Evolutionary conservation across 2,329 filamentous ascomycete genomes (phyloP).

Genomic region (Coniochaeta sp.): DNA sequence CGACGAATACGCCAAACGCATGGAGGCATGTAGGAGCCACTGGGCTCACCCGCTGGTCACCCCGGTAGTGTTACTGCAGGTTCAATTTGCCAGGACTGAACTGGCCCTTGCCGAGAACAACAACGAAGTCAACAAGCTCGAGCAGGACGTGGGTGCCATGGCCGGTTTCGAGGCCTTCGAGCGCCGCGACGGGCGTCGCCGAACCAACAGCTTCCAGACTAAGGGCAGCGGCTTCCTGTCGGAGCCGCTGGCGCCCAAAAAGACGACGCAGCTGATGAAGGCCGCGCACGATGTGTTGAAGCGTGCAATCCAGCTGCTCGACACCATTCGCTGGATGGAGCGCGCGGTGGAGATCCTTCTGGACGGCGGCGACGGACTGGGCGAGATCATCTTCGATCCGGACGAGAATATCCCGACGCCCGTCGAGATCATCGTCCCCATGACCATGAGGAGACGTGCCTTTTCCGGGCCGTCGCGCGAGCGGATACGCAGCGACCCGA

Average conservation of each 20-base stretch:
- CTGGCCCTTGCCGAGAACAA: slow-evolving; percentile 36
- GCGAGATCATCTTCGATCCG: slow-evolving; percentile 16
- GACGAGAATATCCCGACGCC: slow-evolving; percentile 6
- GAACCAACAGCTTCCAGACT: slow-evolving; percentile 12
- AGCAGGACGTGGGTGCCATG: slow-evolving; percentile 34
- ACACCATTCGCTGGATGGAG: slow-evolving; percentile 40
- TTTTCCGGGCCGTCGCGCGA: slow-evolving; percentile 8
- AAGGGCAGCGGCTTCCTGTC: slow-evolving; percentile 11
- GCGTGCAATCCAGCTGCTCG: slow-evolving; percentile 35
- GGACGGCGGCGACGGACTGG: slow-evolving; percentile 34
- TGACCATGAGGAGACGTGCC: slow-evolving; percentile 11
- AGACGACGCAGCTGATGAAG: slow-evolving; percentile 40
- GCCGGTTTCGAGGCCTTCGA: slow-evolving; percentile 28
- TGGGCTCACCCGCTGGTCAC: slow-evolving; percentile 39
- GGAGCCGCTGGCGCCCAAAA: slow-evolving; percentile 18
- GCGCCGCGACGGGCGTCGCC: slow-evolving; percentile 4
- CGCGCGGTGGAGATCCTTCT: slow-evolving; percentile 35
- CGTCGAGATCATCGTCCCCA: neutral
- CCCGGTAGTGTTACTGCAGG: slow-evolving; percentile 37
- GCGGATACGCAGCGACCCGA: slow-evolving; percentile 12
- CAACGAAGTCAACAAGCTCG: slow-evolving; percentile 30
- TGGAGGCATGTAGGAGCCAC: slow-evolving; percentile 34
- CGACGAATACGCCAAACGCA: slow-evolving; percentile 36
- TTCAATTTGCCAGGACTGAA: slow-evolving; percentile 36
- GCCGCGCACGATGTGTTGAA: slow-evolving; percentile 37